phyloP scores from a whole-genome alignment of 306 rosid genomes.

The Prunus mongolica region DNA sequence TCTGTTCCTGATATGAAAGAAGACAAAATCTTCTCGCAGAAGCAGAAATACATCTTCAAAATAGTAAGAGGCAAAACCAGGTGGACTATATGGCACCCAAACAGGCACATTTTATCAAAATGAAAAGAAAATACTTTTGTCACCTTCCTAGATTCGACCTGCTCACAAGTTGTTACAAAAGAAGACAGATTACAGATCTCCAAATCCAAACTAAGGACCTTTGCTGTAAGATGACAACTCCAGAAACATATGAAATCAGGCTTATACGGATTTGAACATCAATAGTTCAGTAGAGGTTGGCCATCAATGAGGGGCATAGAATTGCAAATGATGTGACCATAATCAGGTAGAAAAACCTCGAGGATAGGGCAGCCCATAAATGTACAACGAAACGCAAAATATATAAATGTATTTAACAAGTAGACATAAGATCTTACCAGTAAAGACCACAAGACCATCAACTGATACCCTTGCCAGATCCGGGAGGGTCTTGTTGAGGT shows the following conservation, averaged over 20 bases:
- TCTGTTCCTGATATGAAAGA: neutral
- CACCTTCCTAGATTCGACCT: neutral
- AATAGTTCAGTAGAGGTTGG: neutral
- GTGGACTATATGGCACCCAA: neutral
- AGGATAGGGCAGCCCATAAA: neutral
- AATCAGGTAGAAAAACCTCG: neutral
- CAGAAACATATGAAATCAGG: neutral
- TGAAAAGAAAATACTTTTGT: neutral
- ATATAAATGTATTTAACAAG: neutral
- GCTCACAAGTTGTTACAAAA: neutral
- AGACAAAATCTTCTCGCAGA: neutral
- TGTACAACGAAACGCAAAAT: neutral
- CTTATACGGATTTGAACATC: neutral
- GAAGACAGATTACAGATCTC: neutral
- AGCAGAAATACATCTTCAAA: neutral
- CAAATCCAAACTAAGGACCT: neutral
- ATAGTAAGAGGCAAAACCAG: neutral
- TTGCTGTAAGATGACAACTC: neutral
- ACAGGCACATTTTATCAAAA: neutral
- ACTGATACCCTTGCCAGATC: slow-evolving; percentile 63
- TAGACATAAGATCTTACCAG: slow-evolving; percentile 33
- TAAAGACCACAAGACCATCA: slow-evolving; percentile 56
- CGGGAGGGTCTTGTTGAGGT: slow-evolving; percentile 75
- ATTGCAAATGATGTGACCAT: neutral
- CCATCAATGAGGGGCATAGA: neutral